Base-by-base conservation (phyloP, 2,329 filamentous ascomycete species). In the Calonectria crousiana region DNA sequence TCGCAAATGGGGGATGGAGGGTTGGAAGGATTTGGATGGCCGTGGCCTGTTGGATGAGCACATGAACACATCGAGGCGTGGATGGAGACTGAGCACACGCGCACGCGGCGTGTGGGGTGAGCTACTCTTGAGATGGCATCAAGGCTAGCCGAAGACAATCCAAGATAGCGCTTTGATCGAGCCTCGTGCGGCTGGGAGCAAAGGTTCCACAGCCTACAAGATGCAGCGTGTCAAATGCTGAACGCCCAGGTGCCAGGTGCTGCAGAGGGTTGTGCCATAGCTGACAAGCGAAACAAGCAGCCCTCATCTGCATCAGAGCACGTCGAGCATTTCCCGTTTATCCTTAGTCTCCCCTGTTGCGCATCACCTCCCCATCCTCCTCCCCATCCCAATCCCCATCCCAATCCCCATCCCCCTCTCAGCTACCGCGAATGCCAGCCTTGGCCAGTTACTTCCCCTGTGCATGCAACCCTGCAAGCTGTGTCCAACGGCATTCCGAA, bases 1-100 rank as follows among this genome's bases (percentile, higher is more conserved):
- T 67, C 41, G 65, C 60, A 36, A 71, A 51, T 32, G 56, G 52
- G 38, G 16, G 60, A 51, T 58, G 66, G 70, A 44, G 60, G 76
- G 67, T 67, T 44, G 64, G 52, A 58, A n/a, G 18, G 51, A 60
- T 36, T 16, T 13, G 53, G 47, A 62, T 47, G 52, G 51, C 44
- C 52, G 26, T 47, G 51, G 36, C 11, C 62, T 64, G 64, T 30
- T 67, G 65, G 30, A 26, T 47, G 69, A 65, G 49, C 62, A 66
- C 62, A 67, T 60, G 62, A 36, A 60, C 71, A 51, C 71, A 53
- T 47, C 28, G 36, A 53, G 34, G 32, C 41, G 20, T 44, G 38
- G n/a, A 30, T 56, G 26, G 28, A 67, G 20, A 34, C 32, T 34
- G 52, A 58, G 36, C 38, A 65, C 51, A 53, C 60, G 28, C 60